A percentile compares a stretch with the other conserved stretches of the same genome.
Evolutionary conservation across 2,329 filamentous ascomycete species (phyloP).

Genomic region (Colletotrichum sp.): DNA sequence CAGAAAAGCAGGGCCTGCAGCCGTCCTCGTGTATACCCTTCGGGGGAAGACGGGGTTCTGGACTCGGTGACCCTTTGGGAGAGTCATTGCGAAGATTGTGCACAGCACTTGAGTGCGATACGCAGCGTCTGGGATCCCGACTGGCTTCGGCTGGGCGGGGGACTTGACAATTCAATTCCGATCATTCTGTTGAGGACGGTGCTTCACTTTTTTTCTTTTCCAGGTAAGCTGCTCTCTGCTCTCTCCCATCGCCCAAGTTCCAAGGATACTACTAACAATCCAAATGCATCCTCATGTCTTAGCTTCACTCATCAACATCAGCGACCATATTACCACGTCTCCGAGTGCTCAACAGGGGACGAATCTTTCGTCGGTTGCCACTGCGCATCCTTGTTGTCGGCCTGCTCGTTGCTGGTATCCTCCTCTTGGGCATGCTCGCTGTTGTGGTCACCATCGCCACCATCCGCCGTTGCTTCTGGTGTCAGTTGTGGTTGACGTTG

Average conservation of each 20-base stretch:
- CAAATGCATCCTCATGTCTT: background rate
- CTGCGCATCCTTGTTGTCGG: background rate
- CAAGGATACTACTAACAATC: conserved; percentile 23
- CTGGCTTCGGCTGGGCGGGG: conserved; percentile 27
- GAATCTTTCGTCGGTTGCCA: background rate
- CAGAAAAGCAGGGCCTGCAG: conserved; percentile 79
- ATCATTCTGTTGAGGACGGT: conserved; percentile 87
- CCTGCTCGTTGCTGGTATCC: background rate
- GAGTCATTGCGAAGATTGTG: conserved; percentile 94
- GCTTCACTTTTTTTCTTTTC: conserved; percentile 44
- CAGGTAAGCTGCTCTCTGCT: conserved; percentile 9
- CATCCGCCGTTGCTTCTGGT: background rate
- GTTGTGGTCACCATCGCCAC: background rate
- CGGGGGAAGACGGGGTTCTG: conserved; percentile 33
- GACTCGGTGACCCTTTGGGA: conserved; percentile 73
- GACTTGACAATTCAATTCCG: conserved; percentile 82
- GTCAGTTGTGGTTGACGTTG: background rate
- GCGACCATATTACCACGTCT: background rate
- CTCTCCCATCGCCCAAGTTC: no score
- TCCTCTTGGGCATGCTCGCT: background rate
- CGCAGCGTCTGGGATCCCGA: conserved; percentile 71
- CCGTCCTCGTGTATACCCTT: conserved; percentile 27
- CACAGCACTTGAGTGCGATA: conserved; percentile 93
- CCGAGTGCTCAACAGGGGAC: no score
- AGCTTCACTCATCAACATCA: background rate